These are phyloP conservation scores for Oidiodendron maius DNA, from an alignment of 495 filamentous ascomycete species.

Conservation along the genomic window DNA sequence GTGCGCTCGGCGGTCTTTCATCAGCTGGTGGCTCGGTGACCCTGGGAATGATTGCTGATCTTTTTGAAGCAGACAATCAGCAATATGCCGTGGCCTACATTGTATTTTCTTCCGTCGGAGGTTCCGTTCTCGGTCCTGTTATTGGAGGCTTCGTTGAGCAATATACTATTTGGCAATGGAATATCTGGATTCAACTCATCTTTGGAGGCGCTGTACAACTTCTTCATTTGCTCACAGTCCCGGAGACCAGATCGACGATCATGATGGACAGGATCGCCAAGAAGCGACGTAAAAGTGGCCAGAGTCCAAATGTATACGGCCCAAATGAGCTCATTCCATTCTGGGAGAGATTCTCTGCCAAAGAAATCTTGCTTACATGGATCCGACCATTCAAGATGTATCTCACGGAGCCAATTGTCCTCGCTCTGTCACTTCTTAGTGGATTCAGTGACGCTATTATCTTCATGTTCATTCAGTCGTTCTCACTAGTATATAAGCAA, in stretches of 20 bases:
- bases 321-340: constrained; percentile 52
- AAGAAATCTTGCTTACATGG: constrained; percentile 57
- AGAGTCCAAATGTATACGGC: constrained; percentile 51
- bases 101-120: constrained; percentile 70
- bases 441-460: constrained; percentile 78
- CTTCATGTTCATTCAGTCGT: constrained; percentile 71
- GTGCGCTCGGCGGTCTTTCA: constrained; percentile 63
- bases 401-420: constrained; percentile 68
- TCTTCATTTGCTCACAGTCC: constrained; percentile 60
- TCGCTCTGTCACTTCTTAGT: constrained; percentile 63
- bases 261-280: constrained; percentile 63
- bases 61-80: constrained; percentile 70
- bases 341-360: constrained; percentile 43
- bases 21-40: constrained; percentile 77
- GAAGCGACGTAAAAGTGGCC: constrained; percentile 49
- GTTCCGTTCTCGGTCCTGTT: constrained; percentile 71
- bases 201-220: constrained; percentile 61
- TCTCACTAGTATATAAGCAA: constrained; percentile 56
- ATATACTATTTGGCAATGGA: constrained; percentile 67
- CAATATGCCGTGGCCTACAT: constrained; percentile 70
- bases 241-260: constrained; percentile 63
- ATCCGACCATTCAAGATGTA: constrained; percentile 74
- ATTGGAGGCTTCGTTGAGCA: constrained; percentile 71
- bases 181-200: constrained; percentile 76
- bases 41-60: constrained; percentile 75